A percentile compares a stretch with the other conserved stretches of the same genome.
These are phyloP conservation scores for Lenzites betulinus DNA, from an alignment of 768 basidiomycete genomes.

Conservation along the genomic window DNA sequence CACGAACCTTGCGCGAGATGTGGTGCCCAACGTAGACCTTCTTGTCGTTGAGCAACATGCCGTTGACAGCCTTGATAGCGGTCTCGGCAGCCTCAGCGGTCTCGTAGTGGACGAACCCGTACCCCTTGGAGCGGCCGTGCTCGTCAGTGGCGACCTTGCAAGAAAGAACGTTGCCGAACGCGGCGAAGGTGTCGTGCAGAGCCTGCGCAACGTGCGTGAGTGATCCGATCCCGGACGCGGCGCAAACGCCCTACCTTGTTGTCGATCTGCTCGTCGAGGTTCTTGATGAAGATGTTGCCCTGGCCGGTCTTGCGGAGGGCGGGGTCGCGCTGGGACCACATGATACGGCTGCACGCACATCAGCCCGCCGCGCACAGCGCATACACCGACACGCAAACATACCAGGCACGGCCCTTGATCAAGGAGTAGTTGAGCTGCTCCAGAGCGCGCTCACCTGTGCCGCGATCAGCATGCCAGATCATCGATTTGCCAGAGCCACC, in stretches of 20 bases:
- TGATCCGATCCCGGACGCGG: neutral
- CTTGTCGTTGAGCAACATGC: conserved; percentile 99
- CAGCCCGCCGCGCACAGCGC: neutral
- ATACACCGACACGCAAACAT: conserved; percentile 27
- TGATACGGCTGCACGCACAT: conserved; percentile 77
- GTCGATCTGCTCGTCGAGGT: conserved; percentile 94
- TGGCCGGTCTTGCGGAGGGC: conserved; percentile 99
- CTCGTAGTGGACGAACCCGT: conserved; percentile 99
- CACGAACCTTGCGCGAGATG: conserved; percentile 87
- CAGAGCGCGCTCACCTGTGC: conserved; percentile 89
- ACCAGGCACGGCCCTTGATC: conserved; percentile 98
- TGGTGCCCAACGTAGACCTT: conserved; percentile 99
- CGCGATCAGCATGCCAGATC: neutral
- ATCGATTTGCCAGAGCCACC: conserved; percentile 22
- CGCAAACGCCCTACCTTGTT: conserved; percentile 69
- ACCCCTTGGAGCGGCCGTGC: conserved; percentile 93
- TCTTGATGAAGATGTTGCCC: conserved; percentile 99
- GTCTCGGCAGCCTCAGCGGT: conserved; percentile 93
- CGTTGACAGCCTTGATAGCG: conserved; percentile 98
- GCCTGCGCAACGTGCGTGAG: conserved; percentile 51
- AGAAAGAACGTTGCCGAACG: conserved; percentile 97
- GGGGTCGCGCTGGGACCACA: conserved; percentile 99
- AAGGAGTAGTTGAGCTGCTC: conserved; percentile 99
- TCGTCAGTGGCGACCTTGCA: conserved; percentile 99
- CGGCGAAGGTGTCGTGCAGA: conserved; percentile 98